A percentile compares a stretch with the other conserved stretches of the same genome.
phyloP scores from a whole-genome alignment of 352 stramenopile genomes.

The Phytophthora europaea region DNA sequence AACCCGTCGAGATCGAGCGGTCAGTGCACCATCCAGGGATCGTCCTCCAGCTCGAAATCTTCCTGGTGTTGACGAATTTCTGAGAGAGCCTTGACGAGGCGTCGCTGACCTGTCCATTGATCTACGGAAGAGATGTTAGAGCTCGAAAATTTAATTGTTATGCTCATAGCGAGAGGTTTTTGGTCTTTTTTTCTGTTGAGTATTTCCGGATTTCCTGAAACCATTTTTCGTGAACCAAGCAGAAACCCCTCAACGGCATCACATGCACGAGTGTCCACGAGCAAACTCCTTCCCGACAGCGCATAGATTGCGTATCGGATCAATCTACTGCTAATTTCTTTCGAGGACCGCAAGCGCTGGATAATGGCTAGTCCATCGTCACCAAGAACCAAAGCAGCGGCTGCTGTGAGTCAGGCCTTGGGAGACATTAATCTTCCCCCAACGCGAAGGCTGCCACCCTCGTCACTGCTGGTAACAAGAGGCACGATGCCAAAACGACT shows the following conservation, averaged over 20 bases:
- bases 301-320: neutral
- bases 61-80: slow-evolving; percentile 17
- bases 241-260: slow-evolving; percentile 30
- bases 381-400: slow-evolving; percentile 35
- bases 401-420: slow-evolving; percentile 55
- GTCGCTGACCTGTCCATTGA: slow-evolving; percentile 20
- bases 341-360: neutral
- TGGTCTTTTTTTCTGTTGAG: neutral
- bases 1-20: slow-evolving; percentile 9
- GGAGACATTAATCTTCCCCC: slow-evolving; percentile 32
- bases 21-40: neutral
- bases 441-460: slow-evolving; percentile 3
- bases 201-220: slow-evolving; percentile 38
- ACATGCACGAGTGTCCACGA: neutral
- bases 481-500: slow-evolving; percentile 7
- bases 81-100: neutral
- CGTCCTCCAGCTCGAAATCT: slow-evolving; percentile 2
- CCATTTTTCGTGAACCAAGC: slow-evolving; percentile 23
- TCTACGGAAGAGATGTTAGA: neutral
- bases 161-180: neutral
- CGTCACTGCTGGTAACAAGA: slow-evolving; percentile 21
- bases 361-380: slow-evolving; percentile 25
- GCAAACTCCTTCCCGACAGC: neutral
- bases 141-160: neutral
- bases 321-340: slow-evolving; percentile 1